These are phyloP conservation scores for Cyanidiococcus yangmingshanensis DNA, from an alignment of 23 red algal species.

Conservation along the genomic window DNA sequence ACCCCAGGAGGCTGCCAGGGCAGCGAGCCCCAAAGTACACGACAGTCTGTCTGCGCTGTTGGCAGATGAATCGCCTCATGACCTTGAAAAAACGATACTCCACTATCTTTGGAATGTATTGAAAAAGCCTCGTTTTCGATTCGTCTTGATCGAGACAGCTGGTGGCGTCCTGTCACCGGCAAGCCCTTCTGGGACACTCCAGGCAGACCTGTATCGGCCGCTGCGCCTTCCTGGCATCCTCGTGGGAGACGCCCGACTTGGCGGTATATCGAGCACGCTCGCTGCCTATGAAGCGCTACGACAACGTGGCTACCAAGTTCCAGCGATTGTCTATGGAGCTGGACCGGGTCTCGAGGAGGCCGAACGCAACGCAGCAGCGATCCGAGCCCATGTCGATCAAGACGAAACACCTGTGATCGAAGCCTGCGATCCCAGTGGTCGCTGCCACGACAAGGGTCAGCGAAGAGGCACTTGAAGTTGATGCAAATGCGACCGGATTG, in stretches of 20 bases:
- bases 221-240: conserved; percentile 67
- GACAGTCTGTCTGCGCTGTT: no score
- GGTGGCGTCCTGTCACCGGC: conserved; percentile 79
- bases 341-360: conserved; percentile 8
- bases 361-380: conserved; percentile 31
- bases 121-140: conserved; percentile 5
- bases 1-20: neutral
- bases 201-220: conserved; percentile 70
- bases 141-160: conserved; percentile 56
- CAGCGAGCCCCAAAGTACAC: neutral
- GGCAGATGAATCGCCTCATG: neutral
- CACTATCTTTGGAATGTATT: conserved; percentile 15
- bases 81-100: neutral
- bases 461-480: no score
- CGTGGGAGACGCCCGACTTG: conserved; percentile 62
- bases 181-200: conserved; percentile 53
- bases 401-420: conserved; percentile 36
- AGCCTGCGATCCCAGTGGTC: no score
- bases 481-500: no score
- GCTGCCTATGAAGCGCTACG: conserved; percentile 64
- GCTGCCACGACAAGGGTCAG: conserved; percentile 25
- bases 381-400: conserved; percentile 19
- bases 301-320: conserved; percentile 55
- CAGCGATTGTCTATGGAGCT: conserved; percentile 40
- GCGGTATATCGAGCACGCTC: conserved; percentile 77